These are phyloP conservation scores for Pseudophaeomoniella oleicola DNA, from an alignment of 2,329 filamentous ascomycete species.

Conservation along the genomic window DNA sequence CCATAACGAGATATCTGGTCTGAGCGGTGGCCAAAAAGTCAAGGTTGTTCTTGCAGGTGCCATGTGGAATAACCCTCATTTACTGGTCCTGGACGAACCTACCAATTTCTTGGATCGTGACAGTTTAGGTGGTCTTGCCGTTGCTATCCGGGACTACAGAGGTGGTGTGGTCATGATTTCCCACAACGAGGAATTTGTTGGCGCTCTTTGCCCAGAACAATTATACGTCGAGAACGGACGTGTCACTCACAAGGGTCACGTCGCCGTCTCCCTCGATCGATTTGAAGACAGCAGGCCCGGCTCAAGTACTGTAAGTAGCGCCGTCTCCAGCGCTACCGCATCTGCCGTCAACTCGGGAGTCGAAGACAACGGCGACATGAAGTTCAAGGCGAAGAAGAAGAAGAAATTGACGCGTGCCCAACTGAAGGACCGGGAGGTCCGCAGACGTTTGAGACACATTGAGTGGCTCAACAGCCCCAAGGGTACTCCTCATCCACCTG, in stretches of 20 bases:
- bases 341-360: constrained; percentile 66
- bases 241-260: constrained; percentile 68
- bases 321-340: constrained; percentile 39
- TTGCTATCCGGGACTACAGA: constrained; percentile 95
- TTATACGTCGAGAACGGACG: constrained; percentile 86
- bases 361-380: constrained; percentile 67
- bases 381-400: constrained; percentile 88
- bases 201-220: constrained; percentile 87
- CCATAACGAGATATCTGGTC: constrained; percentile 92
- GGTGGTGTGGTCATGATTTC: constrained; percentile 98
- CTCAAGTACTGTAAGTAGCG: constrained; percentile 44
- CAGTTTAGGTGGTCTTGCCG: constrained; percentile 89
- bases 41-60: constrained; percentile 94
- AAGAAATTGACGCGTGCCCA: constrained; percentile 98
- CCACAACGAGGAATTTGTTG: constrained; percentile 98
- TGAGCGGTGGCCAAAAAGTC: constrained; percentile 96
- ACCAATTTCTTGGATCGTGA: constrained; percentile 99
- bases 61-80: constrained; percentile 98
- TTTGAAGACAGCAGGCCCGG: constrained; percentile 72
- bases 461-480: constrained; percentile 74
- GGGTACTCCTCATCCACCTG: constrained; percentile 62
- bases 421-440: constrained; percentile 79
- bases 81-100: constrained; percentile 93
- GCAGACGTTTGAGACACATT: constrained; percentile 71
- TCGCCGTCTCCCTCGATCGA: constrained; percentile 60